Base-by-base conservation (phyloP, 768 basidiomycete genomes). In the Hydnum rufescens region DNA sequence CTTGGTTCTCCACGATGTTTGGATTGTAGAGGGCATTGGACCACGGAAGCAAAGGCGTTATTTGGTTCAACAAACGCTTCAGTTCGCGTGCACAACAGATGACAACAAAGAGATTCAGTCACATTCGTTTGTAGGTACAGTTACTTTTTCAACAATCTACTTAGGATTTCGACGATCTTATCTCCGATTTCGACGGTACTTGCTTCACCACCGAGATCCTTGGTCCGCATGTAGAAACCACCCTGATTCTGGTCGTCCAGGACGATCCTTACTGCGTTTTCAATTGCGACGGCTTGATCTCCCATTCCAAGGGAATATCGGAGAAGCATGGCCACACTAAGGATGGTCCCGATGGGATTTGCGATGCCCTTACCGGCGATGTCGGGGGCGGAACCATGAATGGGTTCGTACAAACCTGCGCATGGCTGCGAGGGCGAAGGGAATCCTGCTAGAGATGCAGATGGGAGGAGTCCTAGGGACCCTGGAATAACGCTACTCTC, bases 401-500 rank as follows among this genome's bases (percentile, higher is more conserved):
- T 95, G 49, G 95, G 95, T 67, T 99, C 95, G 70, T 99, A 99
- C 42, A 99, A 69, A 39, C 95, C 95, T 18, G 75, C 66, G 2
- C 83, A 82, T 4, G 83, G 77, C 62, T 82, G 84, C 64, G 75
- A 80, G 57, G 70, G 59, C 52, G 57, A 63, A 2, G 78, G 90
- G 23, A 87, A 85, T 43, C 88, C 90, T 2, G 92, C 86, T 5
- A 99, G 77, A 13, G 92, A 96, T 29, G 95, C 95, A 8, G 95
- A 97, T 13, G 95, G 93, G 13, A 97, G 72, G 22, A 99, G 74
- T 49, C 95, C 95, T 5, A 99, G 78, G 28, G 95, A 97, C 18
- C 95, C 95, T 18, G 93, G 93, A 60, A 99, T 96, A 58, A 97
- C 88, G 58, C 92, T 96, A 8, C 80, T 76, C 65, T 99, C 89